These are phyloP conservation scores for Geum urbanum DNA, from an alignment of 306 rosid genomes.

Conservation along the genomic window DNA sequence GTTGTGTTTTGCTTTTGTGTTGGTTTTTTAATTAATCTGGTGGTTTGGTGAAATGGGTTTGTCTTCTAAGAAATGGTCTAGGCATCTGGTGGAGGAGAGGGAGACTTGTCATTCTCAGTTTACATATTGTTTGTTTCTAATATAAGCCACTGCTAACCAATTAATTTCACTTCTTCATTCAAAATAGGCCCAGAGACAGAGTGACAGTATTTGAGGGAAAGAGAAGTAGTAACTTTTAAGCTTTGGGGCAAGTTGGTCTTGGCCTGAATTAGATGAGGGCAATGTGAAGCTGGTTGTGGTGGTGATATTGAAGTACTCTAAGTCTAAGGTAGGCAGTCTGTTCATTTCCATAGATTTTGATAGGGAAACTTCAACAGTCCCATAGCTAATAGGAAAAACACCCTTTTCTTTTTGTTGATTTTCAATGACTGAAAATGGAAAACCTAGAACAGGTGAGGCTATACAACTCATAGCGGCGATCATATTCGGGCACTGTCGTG, in stretches of 20 bases:
- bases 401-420: too few relatives aligned
- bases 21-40: conserved; percentile 22
- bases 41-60: conserved; percentile 72
- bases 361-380: conserved; percentile 11
- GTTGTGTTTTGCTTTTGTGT: conserved; percentile 30
- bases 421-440: too few relatives aligned
- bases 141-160: conserved; percentile 36
- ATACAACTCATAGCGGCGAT: too few relatives aligned
- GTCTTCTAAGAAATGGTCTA: conserved; percentile 43
- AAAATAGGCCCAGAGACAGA: not conserved
- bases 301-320: conserved; percentile 22
- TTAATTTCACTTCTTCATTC: conserved; percentile 19
- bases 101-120: conserved; percentile 60
- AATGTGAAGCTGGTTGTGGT: conserved; percentile 20
- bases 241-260: conserved; percentile 44
- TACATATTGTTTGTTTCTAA: conserved; percentile 1
- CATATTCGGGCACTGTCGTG: not conserved
- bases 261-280: conserved; percentile 39
- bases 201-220: conserved; percentile 18
- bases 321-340: conserved; percentile 28
- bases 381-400: not conserved
- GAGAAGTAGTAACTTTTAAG: conserved; percentile 76
- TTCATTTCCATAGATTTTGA: conserved; percentile 24
- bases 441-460: too few relatives aligned
- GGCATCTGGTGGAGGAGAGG: conserved; percentile 52